Conservation (phyloP, 2,329 filamentous ascomycete genomes). For the Ceratocystis huliohia region DNA sequence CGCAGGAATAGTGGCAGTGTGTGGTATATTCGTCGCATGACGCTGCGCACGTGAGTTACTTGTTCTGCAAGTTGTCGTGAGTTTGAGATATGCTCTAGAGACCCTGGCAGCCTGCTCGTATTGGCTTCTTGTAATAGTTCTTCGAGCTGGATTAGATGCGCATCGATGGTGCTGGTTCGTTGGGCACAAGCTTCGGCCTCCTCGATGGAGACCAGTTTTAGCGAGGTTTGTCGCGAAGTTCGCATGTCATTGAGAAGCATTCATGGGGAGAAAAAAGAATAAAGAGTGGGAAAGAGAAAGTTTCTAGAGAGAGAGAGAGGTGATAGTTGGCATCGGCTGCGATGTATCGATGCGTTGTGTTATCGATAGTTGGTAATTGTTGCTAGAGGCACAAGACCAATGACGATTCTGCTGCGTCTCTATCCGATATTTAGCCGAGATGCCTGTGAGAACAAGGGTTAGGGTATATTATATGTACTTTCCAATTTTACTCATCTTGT, state of each 20-base stretch:
- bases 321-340: neutral
- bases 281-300: neutral
- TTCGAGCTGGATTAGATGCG: constrained; percentile 4
- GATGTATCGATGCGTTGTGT: neutral
- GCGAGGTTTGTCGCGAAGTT: neutral
- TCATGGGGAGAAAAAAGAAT: neutral
- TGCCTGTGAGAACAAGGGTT: too few species aligned
- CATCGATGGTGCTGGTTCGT: constrained; percentile 9
- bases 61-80: constrained; percentile 4
- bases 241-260: constrained; percentile 1
- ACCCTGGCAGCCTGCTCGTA: neutral
- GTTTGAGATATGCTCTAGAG: neutral
- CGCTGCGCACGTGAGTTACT: neutral
- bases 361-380: neutral
- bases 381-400: neutral
- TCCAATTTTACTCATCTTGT: too few species aligned
- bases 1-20: constrained; percentile 9
- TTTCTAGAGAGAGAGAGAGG: neutral
- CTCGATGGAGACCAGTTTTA: constrained; percentile 7
- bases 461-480: too few species aligned
- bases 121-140: constrained; percentile 4
- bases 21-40: constrained; percentile 10
- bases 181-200: constrained; percentile 3
- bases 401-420: neutral
- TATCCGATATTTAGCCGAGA: too few species aligned